Evolutionary conservation across 768 basidiomycete genomes (phyloP).

Genomic region (Boletus speciosus): DNA sequence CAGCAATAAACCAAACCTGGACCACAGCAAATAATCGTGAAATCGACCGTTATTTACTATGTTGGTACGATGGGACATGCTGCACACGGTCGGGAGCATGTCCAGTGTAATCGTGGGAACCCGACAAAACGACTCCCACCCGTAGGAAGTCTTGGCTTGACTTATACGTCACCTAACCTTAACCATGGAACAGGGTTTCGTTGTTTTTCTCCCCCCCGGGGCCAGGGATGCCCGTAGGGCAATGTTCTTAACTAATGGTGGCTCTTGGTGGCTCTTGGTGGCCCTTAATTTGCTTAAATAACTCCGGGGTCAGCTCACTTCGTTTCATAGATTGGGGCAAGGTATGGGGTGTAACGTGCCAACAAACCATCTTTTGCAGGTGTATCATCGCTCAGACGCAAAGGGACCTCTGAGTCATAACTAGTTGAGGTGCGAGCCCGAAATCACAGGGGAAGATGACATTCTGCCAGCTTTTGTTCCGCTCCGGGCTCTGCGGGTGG

Average conservation of each 20-base stretch:
- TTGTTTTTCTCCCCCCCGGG: too few relatives aligned
- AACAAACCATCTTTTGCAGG: not conserved
- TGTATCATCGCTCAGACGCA: not conserved
- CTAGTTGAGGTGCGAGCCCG: not conserved
- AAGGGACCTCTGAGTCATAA: not conserved
- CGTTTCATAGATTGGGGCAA: not conserved
- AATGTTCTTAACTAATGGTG: too few relatives aligned
- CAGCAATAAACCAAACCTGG: conserved; percentile 9
- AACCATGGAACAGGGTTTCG: too few relatives aligned
- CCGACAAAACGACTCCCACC: too few relatives aligned
- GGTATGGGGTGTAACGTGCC: not conserved
- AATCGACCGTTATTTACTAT: conserved; percentile 20
- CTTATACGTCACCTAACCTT: too few relatives aligned
- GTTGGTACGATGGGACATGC: conserved; percentile 30
- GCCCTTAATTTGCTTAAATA: not conserved
- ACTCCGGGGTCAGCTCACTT: too few relatives aligned
- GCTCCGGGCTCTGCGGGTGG: not conserved
- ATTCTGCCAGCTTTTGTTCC: not conserved
- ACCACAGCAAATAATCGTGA: not conserved
- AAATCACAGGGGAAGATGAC: not conserved
- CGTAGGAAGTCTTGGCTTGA: too few relatives aligned
- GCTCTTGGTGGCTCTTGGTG: not conserved
- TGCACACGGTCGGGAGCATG: conserved; percentile 21
- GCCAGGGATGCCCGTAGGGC: too few relatives aligned
- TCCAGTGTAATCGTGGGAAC: not conserved